Conservation (phyloP, 345 rosid species). For the Dipteronia dyeriana region DNA sequence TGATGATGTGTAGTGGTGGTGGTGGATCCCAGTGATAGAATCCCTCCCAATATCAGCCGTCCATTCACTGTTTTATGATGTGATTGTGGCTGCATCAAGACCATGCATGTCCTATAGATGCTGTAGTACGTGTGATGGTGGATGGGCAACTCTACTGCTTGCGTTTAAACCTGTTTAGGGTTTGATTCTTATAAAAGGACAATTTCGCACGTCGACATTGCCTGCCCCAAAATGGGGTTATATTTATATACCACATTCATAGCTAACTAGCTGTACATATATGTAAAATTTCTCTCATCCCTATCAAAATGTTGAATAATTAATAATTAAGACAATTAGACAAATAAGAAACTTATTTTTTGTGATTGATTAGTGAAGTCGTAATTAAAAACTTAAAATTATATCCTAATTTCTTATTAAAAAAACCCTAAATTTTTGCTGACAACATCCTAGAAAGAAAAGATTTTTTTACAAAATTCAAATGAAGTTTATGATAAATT, state of each 20-base stretch:
- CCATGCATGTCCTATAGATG: neutral
- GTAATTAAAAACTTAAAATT: too few relatives aligned
- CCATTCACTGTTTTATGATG: conserved; percentile 8
- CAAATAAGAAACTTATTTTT: too few relatives aligned
- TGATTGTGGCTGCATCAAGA: neutral
- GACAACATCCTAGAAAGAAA: too few relatives aligned
- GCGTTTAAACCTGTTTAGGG: neutral
- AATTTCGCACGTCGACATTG: neutral
- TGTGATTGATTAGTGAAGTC: too few relatives aligned
- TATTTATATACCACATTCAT: neutral
- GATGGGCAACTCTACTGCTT: neutral
- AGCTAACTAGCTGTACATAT: neutral
- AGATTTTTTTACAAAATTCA: too few relatives aligned
- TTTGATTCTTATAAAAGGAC: conserved; percentile 1
- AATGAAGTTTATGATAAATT: too few relatives aligned
- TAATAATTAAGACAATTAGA: too few relatives aligned
- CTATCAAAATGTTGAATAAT: too few relatives aligned
- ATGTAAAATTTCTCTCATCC: too few relatives aligned
- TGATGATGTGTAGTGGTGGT: neutral
- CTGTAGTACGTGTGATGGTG: neutral
- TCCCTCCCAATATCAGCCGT: conserved; percentile 9
- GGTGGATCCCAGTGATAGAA: conserved; percentile 11
- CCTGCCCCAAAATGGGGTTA: neutral
- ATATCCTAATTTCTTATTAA: too few relatives aligned
- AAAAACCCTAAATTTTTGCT: too few relatives aligned